A percentile compares a stretch with the other conserved stretches of the same genome.
These are phyloP conservation scores for Metroxylon sagu DNA, from an alignment of 176 grass and related monocot species.

Conservation along the genomic window DNA sequence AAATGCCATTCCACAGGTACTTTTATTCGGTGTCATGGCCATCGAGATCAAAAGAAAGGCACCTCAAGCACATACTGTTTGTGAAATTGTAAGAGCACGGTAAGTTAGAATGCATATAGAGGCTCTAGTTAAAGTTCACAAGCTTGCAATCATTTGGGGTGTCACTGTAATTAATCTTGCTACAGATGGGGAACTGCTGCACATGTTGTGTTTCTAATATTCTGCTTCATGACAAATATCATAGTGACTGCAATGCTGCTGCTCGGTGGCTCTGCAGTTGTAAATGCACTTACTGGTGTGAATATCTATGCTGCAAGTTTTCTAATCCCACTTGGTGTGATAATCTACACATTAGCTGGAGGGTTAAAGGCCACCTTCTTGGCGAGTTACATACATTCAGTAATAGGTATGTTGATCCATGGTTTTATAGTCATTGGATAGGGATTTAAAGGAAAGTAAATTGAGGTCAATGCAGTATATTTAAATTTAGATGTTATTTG, in stretches of 20 bases:
- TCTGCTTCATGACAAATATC: constrained; percentile 66
- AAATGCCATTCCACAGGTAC: constrained; percentile 22
- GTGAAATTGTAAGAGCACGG: constrained; percentile 60
- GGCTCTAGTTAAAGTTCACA: too few relatives aligned
- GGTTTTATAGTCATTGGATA: too few relatives aligned
- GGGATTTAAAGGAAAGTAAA: too few relatives aligned
- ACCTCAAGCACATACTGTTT: constrained; percentile 62
- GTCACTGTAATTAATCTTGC: background rate
- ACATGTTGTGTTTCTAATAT: constrained; percentile 52
- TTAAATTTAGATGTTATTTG: too few relatives aligned
- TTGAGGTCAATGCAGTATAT: too few relatives aligned
- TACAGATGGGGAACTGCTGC: constrained; percentile 46
- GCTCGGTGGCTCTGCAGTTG: constrained; percentile 60
- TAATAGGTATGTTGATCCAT: constrained; percentile 28
- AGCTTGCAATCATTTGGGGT: too few relatives aligned
- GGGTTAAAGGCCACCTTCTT: constrained; percentile 75
- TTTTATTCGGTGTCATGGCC: constrained; percentile 67
- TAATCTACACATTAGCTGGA: constrained; percentile 65
- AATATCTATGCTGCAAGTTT: constrained; percentile 68
- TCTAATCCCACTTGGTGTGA: constrained; percentile 68
- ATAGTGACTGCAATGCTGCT: constrained; percentile 76
- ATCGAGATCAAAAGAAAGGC: constrained; percentile 85
- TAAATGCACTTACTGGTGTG: constrained; percentile 65
- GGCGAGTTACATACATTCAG: constrained; percentile 77
- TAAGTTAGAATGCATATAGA: background rate